A percentile compares a stretch with the other conserved stretches of the same genome.
Evolutionary conservation across 2,329 filamentous ascomycete species (phyloP).

Genomic region (Chaetomium strumarium): DNA sequence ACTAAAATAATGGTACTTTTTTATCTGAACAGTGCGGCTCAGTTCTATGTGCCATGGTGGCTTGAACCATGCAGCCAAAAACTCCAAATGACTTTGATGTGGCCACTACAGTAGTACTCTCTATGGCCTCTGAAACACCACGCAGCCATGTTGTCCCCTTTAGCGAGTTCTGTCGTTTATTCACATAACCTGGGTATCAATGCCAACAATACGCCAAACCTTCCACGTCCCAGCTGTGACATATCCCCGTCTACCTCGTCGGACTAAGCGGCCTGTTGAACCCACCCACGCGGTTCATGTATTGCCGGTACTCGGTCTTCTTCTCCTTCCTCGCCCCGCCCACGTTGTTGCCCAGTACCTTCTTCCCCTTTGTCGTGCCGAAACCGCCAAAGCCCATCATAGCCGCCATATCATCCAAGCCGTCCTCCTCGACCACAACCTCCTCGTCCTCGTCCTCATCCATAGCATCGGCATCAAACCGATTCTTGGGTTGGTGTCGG

Average conservation of each 20-base stretch:
- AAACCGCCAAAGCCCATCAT: conserved; percentile 91
- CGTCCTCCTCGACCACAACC: conserved; percentile 56
- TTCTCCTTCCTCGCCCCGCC: conserved; percentile 85
- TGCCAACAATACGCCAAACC: conserved; percentile 4
- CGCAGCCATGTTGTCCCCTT: too few species aligned
- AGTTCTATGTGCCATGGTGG: too few species aligned
- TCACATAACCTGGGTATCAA: conserved; percentile 16
- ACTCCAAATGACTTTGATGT: too few species aligned
- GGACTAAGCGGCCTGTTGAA: conserved; percentile 75
- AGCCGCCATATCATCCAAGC: conserved; percentile 67
- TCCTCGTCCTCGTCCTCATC: conserved; percentile 44
- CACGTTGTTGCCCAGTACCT: conserved; percentile 80
- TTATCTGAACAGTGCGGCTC: too few species aligned
- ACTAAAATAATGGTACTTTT: too few species aligned
- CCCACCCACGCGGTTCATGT: conserved; percentile 82
- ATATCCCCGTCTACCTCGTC: conserved; percentile 28
- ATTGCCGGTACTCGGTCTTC: conserved; percentile 92
- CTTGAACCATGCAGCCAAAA: too few species aligned
- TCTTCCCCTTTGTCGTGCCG: conserved; percentile 79
- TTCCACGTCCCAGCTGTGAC: not conserved
- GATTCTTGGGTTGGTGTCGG: conserved; percentile 15
- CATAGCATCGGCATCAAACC: conserved; percentile 28
- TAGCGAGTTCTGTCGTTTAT: not conserved
- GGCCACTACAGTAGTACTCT: too few species aligned
- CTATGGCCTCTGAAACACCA: too few species aligned